A percentile compares a stretch with the other conserved stretches of the same genome.
Conservation (phyloP, 2,329 filamentous ascomycete genomes). For the Botryotinia convoluta region DNA sequence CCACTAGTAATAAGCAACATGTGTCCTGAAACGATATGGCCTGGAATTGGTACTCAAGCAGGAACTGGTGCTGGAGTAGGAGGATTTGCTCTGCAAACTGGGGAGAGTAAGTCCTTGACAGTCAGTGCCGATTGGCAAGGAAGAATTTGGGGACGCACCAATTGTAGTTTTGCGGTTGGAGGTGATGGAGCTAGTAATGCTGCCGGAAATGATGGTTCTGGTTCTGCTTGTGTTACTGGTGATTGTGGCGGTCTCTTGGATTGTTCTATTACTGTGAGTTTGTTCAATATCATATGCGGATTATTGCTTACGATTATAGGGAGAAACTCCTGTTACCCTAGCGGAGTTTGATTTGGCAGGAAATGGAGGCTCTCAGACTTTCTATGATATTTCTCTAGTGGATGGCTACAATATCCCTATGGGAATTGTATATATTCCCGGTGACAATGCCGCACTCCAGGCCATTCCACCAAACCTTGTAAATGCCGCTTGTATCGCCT, state of each 20-base stretch:
- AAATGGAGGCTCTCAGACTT: conserved; percentile 62
- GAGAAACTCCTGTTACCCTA: conserved; percentile 70
- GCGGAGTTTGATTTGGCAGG: conserved; percentile 78
- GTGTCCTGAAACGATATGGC: conserved; percentile 71
- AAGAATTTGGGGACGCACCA: conserved; percentile 78
- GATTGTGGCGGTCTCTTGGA: conserved; percentile 71
- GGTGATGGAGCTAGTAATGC: conserved; percentile 52
- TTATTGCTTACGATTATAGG: conserved; percentile 46
- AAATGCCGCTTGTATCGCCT: conserved; percentile 74
- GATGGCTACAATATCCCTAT: conserved; percentile 81
- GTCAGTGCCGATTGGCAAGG: conserved; percentile 77
- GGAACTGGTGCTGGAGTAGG: conserved; percentile 64
- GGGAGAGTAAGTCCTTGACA: conserved; percentile 57
- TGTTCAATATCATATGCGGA: neutral
- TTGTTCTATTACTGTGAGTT: conserved; percentile 65
- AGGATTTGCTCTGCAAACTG: conserved; percentile 65
- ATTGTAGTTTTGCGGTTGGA: conserved; percentile 70
- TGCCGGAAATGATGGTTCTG: conserved; percentile 43
- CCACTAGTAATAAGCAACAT: conserved; percentile 70
- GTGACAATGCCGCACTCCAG: conserved; percentile 57
- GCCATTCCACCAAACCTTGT: conserved; percentile 71
- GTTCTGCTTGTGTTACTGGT: conserved; percentile 66
- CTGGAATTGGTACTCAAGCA: conserved; percentile 70
- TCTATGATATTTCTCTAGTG: conserved; percentile 82
- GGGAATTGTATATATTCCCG: conserved; percentile 58